These are phyloP conservation scores for Nicotiana benthamiana DNA, from an alignment of 257 asterid species.

Conservation along the genomic window DNA sequence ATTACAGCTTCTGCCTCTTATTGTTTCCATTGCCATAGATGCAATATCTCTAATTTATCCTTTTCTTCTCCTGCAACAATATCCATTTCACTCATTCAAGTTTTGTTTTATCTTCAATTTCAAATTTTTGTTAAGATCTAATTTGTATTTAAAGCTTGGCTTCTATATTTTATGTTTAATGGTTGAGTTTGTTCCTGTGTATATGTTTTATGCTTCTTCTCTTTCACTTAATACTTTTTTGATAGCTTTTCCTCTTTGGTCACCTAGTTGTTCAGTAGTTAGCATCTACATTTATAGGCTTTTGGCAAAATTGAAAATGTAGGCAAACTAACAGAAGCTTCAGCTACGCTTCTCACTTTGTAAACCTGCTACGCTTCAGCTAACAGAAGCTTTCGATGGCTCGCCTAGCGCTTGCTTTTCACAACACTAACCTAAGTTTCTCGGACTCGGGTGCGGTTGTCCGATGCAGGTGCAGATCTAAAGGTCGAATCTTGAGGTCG, in stretches of 20 bases:
- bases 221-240: background rate
- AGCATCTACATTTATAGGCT: background rate
- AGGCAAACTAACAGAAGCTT: no score
- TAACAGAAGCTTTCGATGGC: no score
- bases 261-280: background rate
- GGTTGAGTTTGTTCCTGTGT: background rate
- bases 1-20: background rate
- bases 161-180: background rate
- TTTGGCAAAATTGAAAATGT: background rate
- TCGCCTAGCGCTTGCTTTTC: no score
- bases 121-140: background rate
- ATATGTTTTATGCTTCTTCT: background rate
- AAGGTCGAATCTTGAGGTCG: no score
- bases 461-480: no score
- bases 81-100: background rate
- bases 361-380: no score
- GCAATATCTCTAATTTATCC: background rate
- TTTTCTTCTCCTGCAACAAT: background rate
- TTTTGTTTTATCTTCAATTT: background rate
- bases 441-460: no score
- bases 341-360: no score
- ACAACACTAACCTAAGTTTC: no score
- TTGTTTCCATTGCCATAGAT: background rate
- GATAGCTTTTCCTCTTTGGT: background rate
- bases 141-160: background rate